Evolutionary conservation across 129 eudicot species (phyloP).

Genomic region (Arctium lappa): DNA sequence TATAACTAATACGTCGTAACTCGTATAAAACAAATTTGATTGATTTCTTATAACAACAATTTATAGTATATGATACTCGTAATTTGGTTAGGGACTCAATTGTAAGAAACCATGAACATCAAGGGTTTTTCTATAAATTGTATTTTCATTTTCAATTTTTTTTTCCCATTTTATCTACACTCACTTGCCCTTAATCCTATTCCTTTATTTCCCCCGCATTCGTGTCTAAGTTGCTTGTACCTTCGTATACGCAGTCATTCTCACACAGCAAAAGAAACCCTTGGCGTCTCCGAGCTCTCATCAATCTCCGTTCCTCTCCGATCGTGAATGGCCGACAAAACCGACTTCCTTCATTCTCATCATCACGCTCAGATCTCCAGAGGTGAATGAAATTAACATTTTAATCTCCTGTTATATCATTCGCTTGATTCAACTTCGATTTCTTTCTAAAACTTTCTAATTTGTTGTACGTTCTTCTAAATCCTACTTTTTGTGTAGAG

Average conservation of each 20-base stretch:
- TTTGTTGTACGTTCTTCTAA: background rate
- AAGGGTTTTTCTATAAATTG: background rate
- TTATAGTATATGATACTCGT: too few species aligned
- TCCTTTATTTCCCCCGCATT: conserved; percentile 32
- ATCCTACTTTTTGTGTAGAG: conserved; percentile 17
- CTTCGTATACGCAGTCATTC: conserved; percentile 36
- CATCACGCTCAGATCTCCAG: conserved; percentile 46
- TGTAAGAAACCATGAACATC: background rate
- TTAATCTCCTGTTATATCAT: background rate
- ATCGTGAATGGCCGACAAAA: conserved; percentile 60
- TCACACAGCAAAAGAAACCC: conserved; percentile 9
- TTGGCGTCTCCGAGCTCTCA: conserved; percentile 22
- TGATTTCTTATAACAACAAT: background rate
- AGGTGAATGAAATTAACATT: conserved; percentile 24
- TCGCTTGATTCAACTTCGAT: background rate
- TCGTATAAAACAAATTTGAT: background rate
- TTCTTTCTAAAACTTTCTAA: background rate
- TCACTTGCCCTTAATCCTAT: conserved; percentile 4
- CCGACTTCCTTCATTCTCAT: conserved; percentile 50
- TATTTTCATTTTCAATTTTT: too few species aligned
- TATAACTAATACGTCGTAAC: background rate
- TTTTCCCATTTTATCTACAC: conserved; percentile 14
- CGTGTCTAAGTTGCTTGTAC: conserved; percentile 26
- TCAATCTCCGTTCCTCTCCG: conserved; percentile 6
- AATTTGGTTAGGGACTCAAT: background rate